phyloP scores from a whole-genome alignment of 257 asterid species.

The Schizonepeta tenuifolia region DNA sequence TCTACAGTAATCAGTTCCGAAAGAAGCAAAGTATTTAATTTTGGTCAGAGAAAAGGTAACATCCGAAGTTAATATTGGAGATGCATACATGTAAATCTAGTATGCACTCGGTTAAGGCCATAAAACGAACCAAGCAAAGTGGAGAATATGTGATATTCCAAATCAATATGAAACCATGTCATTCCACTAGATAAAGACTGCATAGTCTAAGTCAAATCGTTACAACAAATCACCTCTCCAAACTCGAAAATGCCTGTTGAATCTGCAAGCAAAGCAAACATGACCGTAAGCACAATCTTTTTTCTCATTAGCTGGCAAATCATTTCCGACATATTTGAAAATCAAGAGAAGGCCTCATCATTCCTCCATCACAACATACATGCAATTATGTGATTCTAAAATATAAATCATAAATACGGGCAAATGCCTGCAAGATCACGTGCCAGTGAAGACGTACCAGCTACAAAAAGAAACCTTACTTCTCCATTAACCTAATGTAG shows the following conservation, averaged over 20 bases:
- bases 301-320: conserved; percentile 9
- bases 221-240: conserved; percentile 69
- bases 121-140: too few relatives aligned
- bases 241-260: conserved; percentile 74
- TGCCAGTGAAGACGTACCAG: not conserved
- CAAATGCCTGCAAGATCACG: conserved; percentile 9
- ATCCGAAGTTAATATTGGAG: conserved; percentile 1
- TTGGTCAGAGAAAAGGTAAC: not conserved
- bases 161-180: conserved; percentile 11
- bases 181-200: conserved; percentile 19
- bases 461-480: not conserved
- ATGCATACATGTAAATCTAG: not conserved
- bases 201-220: conserved; percentile 24
- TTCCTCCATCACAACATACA: conserved; percentile 12
- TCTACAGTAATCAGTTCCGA: not conserved
- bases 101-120: too few relatives aligned
- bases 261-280: conserved; percentile 53
- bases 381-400: not conserved
- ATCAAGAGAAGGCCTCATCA: not conserved
- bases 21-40: not conserved
- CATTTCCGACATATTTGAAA: not conserved
- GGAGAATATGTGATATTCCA: conserved; percentile 15
- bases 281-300: not conserved
- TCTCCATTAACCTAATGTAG: conserved; percentile 13
- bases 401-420: not conserved